phyloP scores from a whole-genome alignment of 352 stramenopile genomes.

The Phytopythium oedochilum region DNA sequence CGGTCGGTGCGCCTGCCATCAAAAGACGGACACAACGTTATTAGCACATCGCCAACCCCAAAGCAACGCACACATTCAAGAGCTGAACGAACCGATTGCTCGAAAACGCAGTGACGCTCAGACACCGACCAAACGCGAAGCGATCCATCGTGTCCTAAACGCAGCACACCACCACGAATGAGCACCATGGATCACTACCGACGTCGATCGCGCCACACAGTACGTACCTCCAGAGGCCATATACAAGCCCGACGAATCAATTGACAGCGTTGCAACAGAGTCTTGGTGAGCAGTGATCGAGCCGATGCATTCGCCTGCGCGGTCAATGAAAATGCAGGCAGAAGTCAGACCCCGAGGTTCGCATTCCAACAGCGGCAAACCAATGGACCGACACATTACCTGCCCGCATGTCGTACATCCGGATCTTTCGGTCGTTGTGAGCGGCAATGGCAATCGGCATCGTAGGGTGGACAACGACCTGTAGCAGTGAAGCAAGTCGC shows the following conservation, averaged over 20 bases:
- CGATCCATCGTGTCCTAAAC: slow-evolving; percentile 73
- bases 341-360: no score
- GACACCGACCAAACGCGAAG: slow-evolving; percentile 79
- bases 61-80: no score
- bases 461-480: slow-evolving; percentile 69
- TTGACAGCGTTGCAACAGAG: slow-evolving; percentile 71
- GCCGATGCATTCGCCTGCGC: slow-evolving; percentile 61
- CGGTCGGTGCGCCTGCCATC: slow-evolving; percentile 56
- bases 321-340: not conserved
- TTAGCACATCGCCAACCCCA: not conserved
- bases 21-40: slow-evolving; percentile 4
- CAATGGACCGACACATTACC: slow-evolving; percentile 14
- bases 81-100: slow-evolving; percentile 55
- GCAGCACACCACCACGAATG: slow-evolving; percentile 3
- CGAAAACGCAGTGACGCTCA: slow-evolving; percentile 83
- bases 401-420: slow-evolving; percentile 85
- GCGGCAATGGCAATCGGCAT: slow-evolving; percentile 81
- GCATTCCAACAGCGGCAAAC: no score
- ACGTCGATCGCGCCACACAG: not conserved
- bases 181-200: not conserved
- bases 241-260: slow-evolving; percentile 73
- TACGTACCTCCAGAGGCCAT: slow-evolving; percentile 64
- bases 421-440: slow-evolving; percentile 80
- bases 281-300: slow-evolving; percentile 78
- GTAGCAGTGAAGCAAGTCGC: not conserved